phyloP scores from a whole-genome alignment of 352 stramenopile species.

The Pythium rhizo-oryzae region DNA sequence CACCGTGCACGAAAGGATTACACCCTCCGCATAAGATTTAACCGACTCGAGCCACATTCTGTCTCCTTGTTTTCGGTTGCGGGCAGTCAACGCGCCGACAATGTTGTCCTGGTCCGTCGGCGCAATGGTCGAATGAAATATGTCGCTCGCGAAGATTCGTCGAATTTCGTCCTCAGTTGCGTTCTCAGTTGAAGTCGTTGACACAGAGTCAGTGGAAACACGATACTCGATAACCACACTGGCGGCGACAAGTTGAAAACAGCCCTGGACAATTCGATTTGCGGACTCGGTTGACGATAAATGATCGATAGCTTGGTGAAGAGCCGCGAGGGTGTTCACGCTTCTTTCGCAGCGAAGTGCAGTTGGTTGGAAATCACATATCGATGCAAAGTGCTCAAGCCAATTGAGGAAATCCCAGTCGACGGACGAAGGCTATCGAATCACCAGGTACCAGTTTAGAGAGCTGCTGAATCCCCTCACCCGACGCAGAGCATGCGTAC shows the following conservation, averaged over 20 bases:
- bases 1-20: neutral
- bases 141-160: conserved; percentile 3
- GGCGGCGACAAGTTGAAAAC: conserved; percentile 5
- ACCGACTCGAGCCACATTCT: conserved; percentile 4
- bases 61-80: neutral
- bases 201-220: neutral
- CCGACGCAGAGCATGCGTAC: neutral
- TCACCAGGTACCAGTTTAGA: neutral
- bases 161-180: conserved; percentile 1
- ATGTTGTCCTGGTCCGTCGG: conserved; percentile 9
- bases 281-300: neutral
- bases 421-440: conserved; percentile 4
- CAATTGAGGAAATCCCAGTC: conserved; percentile 30
- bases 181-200: neutral
- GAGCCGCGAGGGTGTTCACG: conserved; percentile 12
- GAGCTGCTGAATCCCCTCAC: neutral
- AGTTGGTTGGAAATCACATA: conserved; percentile 43
- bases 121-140: conserved; percentile 11
- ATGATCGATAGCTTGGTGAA: conserved; percentile 20
- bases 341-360: neutral
- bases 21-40: conserved; percentile 8
- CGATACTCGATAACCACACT: conserved; percentile 12
- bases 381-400: conserved; percentile 60
- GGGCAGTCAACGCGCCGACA: neutral
- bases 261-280: conserved; percentile 3